These are phyloP conservation scores for Alnus glutinosa DNA, from an alignment of 306 rosid genomes.

Conservation along the genomic window DNA sequence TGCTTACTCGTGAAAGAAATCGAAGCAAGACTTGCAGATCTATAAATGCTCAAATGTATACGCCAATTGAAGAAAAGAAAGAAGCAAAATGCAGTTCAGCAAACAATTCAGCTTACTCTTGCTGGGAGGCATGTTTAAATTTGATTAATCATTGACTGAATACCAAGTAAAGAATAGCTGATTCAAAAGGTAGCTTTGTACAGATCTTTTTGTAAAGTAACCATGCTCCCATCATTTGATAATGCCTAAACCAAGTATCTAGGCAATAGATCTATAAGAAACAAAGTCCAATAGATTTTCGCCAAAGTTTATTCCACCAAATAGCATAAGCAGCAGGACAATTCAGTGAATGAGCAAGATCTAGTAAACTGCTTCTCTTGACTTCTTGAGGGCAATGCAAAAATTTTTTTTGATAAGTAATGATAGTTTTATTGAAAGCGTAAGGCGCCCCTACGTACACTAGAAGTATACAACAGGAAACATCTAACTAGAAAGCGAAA, in stretches of 20 bases:
- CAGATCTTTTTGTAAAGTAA: background rate
- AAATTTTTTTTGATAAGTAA: too few relatives aligned
- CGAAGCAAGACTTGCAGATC: background rate
- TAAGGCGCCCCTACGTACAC: too few relatives aligned
- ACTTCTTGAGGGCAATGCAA: background rate
- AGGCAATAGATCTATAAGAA: background rate
- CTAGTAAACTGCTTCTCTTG: background rate
- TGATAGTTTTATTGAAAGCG: too few relatives aligned
- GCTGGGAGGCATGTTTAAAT: background rate
- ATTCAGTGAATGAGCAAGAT: background rate
- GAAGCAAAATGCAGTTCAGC: constrained; percentile 4
- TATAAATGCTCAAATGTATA: background rate
- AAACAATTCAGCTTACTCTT: background rate
- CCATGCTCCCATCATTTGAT: background rate
- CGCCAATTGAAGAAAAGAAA: background rate
- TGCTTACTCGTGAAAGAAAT: background rate
- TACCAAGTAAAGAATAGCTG: background rate
- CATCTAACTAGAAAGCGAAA: too few relatives aligned
- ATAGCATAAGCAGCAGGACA: background rate
- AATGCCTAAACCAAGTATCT: background rate
- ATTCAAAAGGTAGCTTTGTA: background rate
- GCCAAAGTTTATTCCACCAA: background rate
- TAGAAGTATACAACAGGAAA: too few relatives aligned
- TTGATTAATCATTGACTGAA: background rate
- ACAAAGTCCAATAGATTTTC: background rate